These are phyloP conservation scores for Stagonosporopsis cucurbitacearum DNA, from an alignment of 2,329 filamentous ascomycete species.

Conservation along the genomic window DNA sequence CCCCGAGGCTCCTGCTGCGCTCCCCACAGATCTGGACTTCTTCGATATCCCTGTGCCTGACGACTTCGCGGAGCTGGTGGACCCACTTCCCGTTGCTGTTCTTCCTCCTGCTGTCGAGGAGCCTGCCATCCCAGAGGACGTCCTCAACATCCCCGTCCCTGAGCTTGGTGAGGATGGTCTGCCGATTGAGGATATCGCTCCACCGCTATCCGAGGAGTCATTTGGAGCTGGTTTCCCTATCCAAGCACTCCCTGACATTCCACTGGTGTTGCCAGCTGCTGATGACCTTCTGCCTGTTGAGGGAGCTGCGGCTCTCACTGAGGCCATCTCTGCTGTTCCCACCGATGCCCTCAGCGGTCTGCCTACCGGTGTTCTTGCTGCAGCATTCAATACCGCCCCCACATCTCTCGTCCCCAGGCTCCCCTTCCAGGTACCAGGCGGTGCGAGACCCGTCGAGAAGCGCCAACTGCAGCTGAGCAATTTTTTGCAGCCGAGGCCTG, in stretches of 20 bases:
- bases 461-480: neutral
- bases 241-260: slow-evolving; percentile 3
- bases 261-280: slow-evolving; percentile 1
- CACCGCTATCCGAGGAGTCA: neutral
- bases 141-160: slow-evolving; percentile 6
- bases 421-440: slow-evolving; percentile 4
- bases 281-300: neutral
- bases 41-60: slow-evolving; percentile 4
- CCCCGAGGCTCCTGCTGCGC: neutral
- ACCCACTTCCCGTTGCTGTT: neutral
- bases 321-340: neutral
- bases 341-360: slow-evolving; percentile 8
- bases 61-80: slow-evolving; percentile 2
- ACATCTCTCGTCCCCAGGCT: slow-evolving; percentile 1
- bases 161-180: neutral
- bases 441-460: neutral
- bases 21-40: neutral
- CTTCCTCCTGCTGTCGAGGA: neutral
- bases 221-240: slow-evolving; percentile 13
- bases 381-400: neutral
- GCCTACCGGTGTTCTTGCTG: neutral
- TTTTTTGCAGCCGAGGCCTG: neutral
- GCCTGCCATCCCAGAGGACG: neutral
- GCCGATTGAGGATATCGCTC: neutral
- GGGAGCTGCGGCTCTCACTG: slow-evolving; percentile 2